Base-by-base conservation (phyloP, 768 basidiomycete species). In the Mycena alexandri region DNA sequence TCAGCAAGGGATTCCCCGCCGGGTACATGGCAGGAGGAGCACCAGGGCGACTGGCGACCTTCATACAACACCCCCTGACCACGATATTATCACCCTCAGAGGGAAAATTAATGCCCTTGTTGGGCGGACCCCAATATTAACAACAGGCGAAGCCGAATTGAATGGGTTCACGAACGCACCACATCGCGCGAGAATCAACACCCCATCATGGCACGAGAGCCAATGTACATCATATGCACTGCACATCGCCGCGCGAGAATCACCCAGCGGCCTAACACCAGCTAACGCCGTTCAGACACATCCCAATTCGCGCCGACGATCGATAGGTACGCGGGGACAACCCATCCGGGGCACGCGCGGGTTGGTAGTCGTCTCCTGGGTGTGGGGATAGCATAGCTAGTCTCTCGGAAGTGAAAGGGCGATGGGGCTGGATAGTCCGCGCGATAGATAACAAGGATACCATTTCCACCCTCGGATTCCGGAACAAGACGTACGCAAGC, bases 361-460 rank as follows among this genome's bases (percentile, higher is more conserved):
- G 29, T 6, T 29, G 6, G 29, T 29, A 6, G n/a, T n/a, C n/a
- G n/a, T n/a, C n/a, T n/a, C n/a, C n/a, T n/a, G 29, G 57, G 24
- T 0, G 44, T 21, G 57, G 44, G 3, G 33, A 14, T 38, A 29
- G 29, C 29, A 29, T 29, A 38, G 38, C 38, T 38, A 29, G 43
- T 46, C 56, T 57, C 56, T 24, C 56, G 29, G 56, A 57, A 57
- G 56, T 57, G 43, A 41, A 5, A 17, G 51, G 41, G 47, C 56
- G 46, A 54, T 47, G 43, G 41, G n/a, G n/a, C n/a, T 4, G 53
- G 19, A 17, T 50, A n/a, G 25, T 53, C 34, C 38, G 38, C 38
- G 10, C 25, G 51, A 38, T 25, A 36, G 63, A 64, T 64, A 64
- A 57, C 63, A 58, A 44, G 63, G 50, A 64, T 64, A 64, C 48